Percentiles rank a stretch among this genome's conserved stretches.
These are phyloP conservation scores for Syncephalastrum sp. DNA, from an alignment of 371 early-diverging fungal genomes.

Conservation along the genomic window DNA sequence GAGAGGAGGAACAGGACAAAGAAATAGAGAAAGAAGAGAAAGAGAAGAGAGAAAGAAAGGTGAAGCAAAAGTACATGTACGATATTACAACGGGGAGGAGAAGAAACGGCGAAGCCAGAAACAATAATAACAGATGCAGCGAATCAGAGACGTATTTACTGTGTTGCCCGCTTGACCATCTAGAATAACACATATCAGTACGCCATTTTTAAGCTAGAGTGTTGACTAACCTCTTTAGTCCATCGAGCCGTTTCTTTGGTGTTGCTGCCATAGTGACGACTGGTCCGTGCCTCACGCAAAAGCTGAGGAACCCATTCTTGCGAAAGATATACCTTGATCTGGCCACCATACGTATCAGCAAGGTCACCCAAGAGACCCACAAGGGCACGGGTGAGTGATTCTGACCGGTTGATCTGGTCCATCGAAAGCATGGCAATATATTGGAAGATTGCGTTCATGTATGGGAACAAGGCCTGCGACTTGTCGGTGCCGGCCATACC, in stretches of 20 bases:
- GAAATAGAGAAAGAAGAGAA: constrained; percentile 1
- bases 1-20: neutral
- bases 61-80: constrained; percentile 16
- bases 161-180: constrained; percentile 13
- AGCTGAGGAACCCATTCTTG: constrained; percentile 64
- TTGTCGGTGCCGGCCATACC: constrained; percentile 71
- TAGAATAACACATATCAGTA: constrained; percentile 7
- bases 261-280: constrained; percentile 54
- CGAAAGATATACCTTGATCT: constrained; percentile 60
- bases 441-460: constrained; percentile 68
- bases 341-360: constrained; percentile 77
- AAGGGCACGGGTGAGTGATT: constrained; percentile 66
- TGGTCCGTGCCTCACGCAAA: constrained; percentile 75
- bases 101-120: neutral
- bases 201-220: neutral
- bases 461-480: constrained; percentile 59
- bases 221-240: constrained; percentile 58
- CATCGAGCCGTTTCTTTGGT: constrained; percentile 84
- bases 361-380: constrained; percentile 85
- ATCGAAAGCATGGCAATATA: constrained; percentile 61
- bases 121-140: neutral
- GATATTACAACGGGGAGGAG: constrained; percentile 10
- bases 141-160: constrained; percentile 7
- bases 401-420: constrained; percentile 57
- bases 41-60: neutral